Conservation (phyloP, 148 eudicot genomes). For the Rhododendron ovatum region DNA sequence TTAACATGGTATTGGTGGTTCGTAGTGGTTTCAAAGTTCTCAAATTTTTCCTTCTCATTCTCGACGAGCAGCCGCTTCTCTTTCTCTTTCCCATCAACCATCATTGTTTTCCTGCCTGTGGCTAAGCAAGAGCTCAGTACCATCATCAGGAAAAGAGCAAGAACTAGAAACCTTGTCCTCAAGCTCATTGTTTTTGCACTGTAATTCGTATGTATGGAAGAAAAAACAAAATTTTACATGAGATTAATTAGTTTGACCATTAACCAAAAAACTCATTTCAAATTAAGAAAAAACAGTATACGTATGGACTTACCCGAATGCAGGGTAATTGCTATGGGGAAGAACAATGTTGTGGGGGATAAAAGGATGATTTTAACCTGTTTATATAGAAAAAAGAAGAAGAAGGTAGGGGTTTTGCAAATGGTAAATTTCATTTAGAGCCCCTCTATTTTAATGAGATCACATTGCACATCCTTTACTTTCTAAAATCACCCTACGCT, state of each 20-base stretch:
- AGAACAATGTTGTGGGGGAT: neutral
- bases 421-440: neutral
- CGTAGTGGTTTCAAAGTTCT: neutral
- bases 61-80: neutral
- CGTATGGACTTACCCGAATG: neutral
- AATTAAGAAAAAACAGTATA: neutral
- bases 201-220: neutral
- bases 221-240: neutral
- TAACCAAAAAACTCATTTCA: neutral
- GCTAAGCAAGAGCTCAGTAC: conserved; percentile 7
- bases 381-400: neutral
- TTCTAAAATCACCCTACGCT: no score
- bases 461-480: no score
- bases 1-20: no score
- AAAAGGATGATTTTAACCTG: neutral
- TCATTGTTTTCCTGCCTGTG: neutral
- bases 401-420: neutral
- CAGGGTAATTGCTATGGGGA: neutral
- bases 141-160: conserved; percentile 9
- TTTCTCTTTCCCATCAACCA: neutral
- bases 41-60: neutral
- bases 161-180: conserved; percentile 8
- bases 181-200: neutral
- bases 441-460: neutral
- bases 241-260: neutral